phyloP scores from a whole-genome alignment of 2,329 filamentous ascomycete genomes.

The Trichoderma oligosporum region DNA sequence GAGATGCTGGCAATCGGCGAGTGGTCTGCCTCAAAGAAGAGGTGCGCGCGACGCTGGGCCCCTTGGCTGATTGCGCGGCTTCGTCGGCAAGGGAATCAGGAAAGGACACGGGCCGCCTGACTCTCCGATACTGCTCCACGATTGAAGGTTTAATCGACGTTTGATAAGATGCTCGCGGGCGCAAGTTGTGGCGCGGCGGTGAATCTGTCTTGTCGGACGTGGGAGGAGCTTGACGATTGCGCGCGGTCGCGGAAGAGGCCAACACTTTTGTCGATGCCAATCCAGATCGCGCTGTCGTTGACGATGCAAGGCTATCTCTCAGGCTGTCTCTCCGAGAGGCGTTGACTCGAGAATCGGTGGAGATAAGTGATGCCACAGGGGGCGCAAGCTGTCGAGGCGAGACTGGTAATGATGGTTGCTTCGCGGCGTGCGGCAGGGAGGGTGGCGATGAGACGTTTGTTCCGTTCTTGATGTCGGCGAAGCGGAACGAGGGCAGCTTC shows the following conservation, averaged over 20 bases:
- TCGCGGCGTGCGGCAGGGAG: constrained; percentile 24
- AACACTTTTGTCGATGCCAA: not conserved
- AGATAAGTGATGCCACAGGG: constrained; percentile 14
- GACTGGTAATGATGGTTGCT: constrained; percentile 16
- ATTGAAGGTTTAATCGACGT: constrained; percentile 15
- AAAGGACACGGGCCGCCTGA: constrained; percentile 21
- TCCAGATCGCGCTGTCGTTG: constrained; percentile 1
- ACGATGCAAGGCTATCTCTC: not conserved
- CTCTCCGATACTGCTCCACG: not conserved
- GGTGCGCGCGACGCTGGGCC: constrained; percentile 26
- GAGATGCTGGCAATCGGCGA: constrained; percentile 39
- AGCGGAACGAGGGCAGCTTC: constrained; percentile 53
- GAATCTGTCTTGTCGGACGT: constrained; percentile 3
- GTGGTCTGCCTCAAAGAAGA: constrained; percentile 32
- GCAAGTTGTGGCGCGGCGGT: constrained; percentile 15
- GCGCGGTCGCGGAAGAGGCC: constrained; percentile 5
- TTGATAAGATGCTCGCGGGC: constrained; percentile 21
- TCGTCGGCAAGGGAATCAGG: constrained; percentile 18
- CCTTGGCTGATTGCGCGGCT: constrained; percentile 24
- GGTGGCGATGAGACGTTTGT: constrained; percentile 26
- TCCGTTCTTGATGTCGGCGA: constrained; percentile 44
- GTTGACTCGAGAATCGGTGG: constrained; percentile 13
- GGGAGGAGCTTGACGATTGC: constrained; percentile 8
- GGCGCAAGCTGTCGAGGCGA: constrained; percentile 16
- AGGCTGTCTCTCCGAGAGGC: not conserved